Conservation (phyloP, 2,329 filamentous ascomycete species). For the Albophoma yamanashiensis region DNA sequence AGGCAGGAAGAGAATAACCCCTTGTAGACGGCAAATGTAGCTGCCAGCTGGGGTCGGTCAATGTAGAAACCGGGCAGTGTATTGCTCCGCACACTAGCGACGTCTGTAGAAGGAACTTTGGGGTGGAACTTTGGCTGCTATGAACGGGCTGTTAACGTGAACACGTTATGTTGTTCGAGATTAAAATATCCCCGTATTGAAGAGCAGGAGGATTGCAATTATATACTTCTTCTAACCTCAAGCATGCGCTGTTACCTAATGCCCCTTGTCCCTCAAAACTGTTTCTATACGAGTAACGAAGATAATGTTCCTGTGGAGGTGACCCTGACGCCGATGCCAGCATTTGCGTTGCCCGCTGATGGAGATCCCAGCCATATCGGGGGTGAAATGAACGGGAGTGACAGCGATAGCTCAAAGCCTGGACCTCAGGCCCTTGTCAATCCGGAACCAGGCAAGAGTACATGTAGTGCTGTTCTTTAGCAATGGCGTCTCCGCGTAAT, state of each 20-base stretch:
- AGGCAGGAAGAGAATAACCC: background rate
- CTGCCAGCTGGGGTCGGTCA: background rate
- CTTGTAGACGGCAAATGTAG: background rate
- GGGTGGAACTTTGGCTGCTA: background rate
- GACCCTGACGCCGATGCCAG: background rate
- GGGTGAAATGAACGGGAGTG: background rate
- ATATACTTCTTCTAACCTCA: background rate
- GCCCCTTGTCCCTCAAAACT: background rate
- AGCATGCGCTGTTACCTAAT: no score
- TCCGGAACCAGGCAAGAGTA: no score
- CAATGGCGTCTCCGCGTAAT: background rate
- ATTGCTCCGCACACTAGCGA: background rate
- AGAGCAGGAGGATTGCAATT: background rate
- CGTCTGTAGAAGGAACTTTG: background rate
- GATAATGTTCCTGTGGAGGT: background rate
- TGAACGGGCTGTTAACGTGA: background rate
- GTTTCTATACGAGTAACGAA: background rate
- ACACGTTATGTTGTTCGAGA: background rate
- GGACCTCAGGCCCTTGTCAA: background rate
- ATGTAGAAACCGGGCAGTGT: background rate
- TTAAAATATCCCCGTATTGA: background rate
- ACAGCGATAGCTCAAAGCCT: background rate
- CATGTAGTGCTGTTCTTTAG: no score
- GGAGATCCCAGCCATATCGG: background rate
- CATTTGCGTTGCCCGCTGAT: background rate